Percentiles rank a stretch among this genome's conserved stretches.
These are phyloP conservation scores for Yamadazyma diddensiae DNA, from an alignment of 1,139 yeast genomes.

Conservation along the genomic window DNA sequence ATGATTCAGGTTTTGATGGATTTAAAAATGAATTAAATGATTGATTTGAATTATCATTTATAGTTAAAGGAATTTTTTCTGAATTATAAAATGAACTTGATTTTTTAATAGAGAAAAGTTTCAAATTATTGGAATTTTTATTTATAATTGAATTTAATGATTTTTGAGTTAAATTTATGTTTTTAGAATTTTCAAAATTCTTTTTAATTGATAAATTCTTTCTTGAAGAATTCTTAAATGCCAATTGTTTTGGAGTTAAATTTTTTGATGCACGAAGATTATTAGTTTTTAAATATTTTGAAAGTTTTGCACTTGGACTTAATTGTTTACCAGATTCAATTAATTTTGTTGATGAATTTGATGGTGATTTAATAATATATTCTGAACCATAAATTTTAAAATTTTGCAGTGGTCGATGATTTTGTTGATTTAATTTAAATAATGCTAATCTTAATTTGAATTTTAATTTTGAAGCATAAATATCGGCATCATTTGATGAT, in stretches of 20 bases:
- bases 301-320: constrained; percentile 5
- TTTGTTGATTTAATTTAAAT: constrained; percentile 53
- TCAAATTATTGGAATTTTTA: constrained; percentile 19
- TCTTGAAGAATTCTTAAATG: constrained; percentile 4
- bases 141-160: constrained; percentile 17
- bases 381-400: constrained; percentile 6
- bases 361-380: constrained; percentile 11
- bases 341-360: constrained; percentile 16
- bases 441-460: constrained; percentile 75
- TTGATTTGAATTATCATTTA: constrained; percentile 7
- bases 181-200: constrained; percentile 12
- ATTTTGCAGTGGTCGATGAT: background rate
- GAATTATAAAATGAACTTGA: constrained; percentile 25
- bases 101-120: constrained; percentile 34
- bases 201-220: constrained; percentile 5
- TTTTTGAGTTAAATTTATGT: constrained; percentile 15
- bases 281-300: constrained; percentile 4
- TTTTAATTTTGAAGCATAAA: constrained; percentile 58
- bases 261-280: constrained; percentile 4
- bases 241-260: too few species aligned
- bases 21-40: constrained; percentile 1
- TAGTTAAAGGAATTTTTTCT: constrained; percentile 12
- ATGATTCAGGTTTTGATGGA: constrained; percentile 8
- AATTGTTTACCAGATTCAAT: constrained; percentile 4
- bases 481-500: constrained; percentile 9